phyloP scores from a whole-genome alignment of 345 rosid species.

The Eucalyptus caleyi region DNA sequence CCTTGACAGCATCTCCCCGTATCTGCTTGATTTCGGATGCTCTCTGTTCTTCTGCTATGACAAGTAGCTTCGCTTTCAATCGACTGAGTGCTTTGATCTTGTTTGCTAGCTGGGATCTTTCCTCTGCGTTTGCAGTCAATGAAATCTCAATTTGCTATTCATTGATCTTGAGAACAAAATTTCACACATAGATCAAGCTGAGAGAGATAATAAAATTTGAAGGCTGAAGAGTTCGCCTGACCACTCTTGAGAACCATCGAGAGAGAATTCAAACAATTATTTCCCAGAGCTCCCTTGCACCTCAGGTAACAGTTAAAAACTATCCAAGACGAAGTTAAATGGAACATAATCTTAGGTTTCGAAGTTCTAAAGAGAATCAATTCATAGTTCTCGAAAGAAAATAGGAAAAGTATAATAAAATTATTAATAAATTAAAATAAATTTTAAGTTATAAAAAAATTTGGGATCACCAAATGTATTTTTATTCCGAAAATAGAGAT shows the following conservation, averaged over 20 bases:
- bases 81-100: constrained; percentile 73
- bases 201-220: background rate
- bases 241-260: background rate
- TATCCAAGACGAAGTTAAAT: background rate
- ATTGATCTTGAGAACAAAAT: background rate
- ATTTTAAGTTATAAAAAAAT: too few relatives aligned
- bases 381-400: background rate
- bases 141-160: background rate
- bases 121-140: constrained; percentile 28
- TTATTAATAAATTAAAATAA: too few relatives aligned
- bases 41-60: constrained; percentile 85
- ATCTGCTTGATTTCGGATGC: constrained; percentile 84
- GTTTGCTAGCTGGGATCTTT: constrained; percentile 81
- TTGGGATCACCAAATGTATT: too few relatives aligned
- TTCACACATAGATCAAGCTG: background rate
- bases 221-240: background rate
- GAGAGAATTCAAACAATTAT: background rate
- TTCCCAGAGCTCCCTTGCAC: background rate
- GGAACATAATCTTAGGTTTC: background rate
- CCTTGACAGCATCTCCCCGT: constrained; percentile 89
- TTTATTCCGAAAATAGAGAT: fast-evolving
- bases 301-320: background rate
- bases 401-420: too few relatives aligned
- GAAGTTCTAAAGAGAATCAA: background rate
- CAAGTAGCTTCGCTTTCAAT: constrained; percentile 77